Evolutionary conservation across 768 basidiomycete species (phyloP), one percentile per base, ranked within the genome.

Genomic region (Gloeostereum incarnatum): DNA sequence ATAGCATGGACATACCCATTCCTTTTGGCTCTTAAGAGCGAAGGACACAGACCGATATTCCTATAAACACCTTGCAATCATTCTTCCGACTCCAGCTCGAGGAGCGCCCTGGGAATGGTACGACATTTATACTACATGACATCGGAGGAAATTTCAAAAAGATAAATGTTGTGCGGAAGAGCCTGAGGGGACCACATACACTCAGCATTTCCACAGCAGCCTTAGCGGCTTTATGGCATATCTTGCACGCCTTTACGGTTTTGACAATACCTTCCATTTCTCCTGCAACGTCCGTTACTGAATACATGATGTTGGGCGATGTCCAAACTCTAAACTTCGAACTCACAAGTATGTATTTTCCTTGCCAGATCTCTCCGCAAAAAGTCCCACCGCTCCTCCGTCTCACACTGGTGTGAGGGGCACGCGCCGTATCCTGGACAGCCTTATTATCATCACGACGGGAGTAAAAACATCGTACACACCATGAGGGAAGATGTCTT

Each of bases 401-500:
- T 69, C 27, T 60, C 51, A 19, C 62, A 60, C 34, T 55, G 56
- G 54, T 84, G 81, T 27, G 55, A 51, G n/a, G 58, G 30, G 52
- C 82, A 86, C 42, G 58, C 56, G 3, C 82, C 79, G 41, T 84
- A 85, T 16, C 68, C 69, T 71, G 42, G 6, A 24, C 27, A 32
- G 7, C 23, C 7, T 21, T n/a, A 35, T 27, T n/a, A 34, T 31
- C 16, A 11, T 5, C 16, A 21, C 1, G 33, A 10, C 19, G 16
- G 11, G 21, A n/a, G 14, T 1, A 24, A 20, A 23, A 10, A 13
- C 17, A 20, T 9, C 10, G 11, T 27, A 48, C 54, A 42, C 38
- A 66, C 80, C 78, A 54, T 80, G 75, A 14, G 82, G 82, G 49
- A 85, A 86, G 31, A 85, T 63, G 23, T 77, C 71, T 49, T 83